Conservation (phyloP, 176 grass and related monocot species). For the Saccharum spontaneum region DNA sequence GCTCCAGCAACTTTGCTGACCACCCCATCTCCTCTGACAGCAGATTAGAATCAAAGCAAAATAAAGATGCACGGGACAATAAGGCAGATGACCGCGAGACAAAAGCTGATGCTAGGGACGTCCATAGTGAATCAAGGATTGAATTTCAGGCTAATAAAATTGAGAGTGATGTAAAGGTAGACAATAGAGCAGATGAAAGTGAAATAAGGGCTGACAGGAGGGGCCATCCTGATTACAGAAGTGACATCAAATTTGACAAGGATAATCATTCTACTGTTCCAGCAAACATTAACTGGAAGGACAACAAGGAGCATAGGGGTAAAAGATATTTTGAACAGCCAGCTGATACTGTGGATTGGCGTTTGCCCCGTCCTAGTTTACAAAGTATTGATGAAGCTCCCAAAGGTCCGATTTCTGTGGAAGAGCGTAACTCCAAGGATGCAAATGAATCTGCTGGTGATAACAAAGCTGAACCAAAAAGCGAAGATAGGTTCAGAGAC, state of each 20-base stretch:
- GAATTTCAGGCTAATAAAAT: conserved; percentile 55
- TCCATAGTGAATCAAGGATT: conserved; percentile 32
- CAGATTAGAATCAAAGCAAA: conserved; percentile 60
- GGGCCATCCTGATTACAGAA: conserved; percentile 50
- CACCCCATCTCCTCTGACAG: conserved; percentile 48
- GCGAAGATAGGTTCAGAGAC: conserved; percentile 66
- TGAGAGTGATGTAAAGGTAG: conserved; percentile 55
- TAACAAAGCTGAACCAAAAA: conserved; percentile 62
- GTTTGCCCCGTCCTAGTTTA: conserved; percentile 39
- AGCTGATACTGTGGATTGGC: conserved; percentile 56
- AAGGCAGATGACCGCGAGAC: conserved; percentile 54
- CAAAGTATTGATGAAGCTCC: conserved; percentile 51
- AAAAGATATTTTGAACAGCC: conserved; percentile 52
- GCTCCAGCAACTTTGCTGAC: conserved; percentile 41
- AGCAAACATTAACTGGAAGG: conserved; percentile 61
- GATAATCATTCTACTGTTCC: conserved; percentile 43
- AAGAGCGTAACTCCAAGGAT: conserved; percentile 46
- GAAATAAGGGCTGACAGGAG: conserved; percentile 56
- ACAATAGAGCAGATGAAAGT: conserved; percentile 51
- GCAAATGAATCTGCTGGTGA: conserved; percentile 62
- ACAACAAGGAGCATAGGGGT: conserved; percentile 59
- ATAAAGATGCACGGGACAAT: conserved; percentile 52
- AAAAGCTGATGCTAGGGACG: conserved; percentile 50
- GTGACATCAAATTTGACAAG: conserved; percentile 57
- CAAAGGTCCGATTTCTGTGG: conserved; percentile 36